phyloP scores from a whole-genome alignment of 2,329 filamentous ascomycete species.

The Monilinia aucupariae region DNA sequence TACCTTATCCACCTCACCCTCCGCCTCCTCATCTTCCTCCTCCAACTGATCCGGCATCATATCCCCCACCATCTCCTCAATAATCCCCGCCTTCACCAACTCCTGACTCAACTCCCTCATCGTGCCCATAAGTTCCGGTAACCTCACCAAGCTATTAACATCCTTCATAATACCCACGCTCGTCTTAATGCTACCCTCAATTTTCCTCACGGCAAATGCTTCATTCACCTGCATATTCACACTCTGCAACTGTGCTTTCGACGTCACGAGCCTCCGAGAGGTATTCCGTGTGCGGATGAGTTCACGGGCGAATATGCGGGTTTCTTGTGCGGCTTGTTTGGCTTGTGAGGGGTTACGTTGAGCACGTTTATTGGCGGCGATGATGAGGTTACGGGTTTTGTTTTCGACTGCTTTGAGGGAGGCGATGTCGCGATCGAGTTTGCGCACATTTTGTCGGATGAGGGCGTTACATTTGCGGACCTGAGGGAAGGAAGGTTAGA shows the following conservation, averaged over 20 bases:
- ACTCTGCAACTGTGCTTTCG: slow-evolving; percentile 84
- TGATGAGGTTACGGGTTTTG: slow-evolving; percentile 80
- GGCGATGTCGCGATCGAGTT: slow-evolving; percentile 87
- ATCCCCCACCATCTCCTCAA: slow-evolving; percentile 95
- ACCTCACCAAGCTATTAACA: slow-evolving; percentile 75
- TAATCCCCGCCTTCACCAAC: slow-evolving; percentile 89
- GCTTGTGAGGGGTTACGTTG: slow-evolving; percentile 74
- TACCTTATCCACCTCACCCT: slow-evolving; percentile 87
- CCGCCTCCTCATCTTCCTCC: slow-evolving; percentile 68
- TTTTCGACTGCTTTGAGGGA: slow-evolving; percentile 71
- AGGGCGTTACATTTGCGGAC: slow-evolving; percentile 92
- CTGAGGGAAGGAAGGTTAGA: slow-evolving; percentile 43
- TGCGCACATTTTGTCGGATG: slow-evolving; percentile 83
- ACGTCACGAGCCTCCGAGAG: slow-evolving; percentile 67
- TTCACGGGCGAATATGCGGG: slow-evolving; percentile 82
- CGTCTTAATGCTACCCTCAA: slow-evolving; percentile 83
- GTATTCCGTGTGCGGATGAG: slow-evolving; percentile 78
- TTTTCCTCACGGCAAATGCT: slow-evolving; percentile 91
- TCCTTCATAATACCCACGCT: slow-evolving; percentile 95
- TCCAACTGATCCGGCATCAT: slow-evolving; percentile 70
- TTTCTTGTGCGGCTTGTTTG: slow-evolving; percentile 74
- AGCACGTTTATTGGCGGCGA: slow-evolving; percentile 74
- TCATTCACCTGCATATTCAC: slow-evolving; percentile 98
- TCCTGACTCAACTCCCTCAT: slow-evolving; percentile 86
- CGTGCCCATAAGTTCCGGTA: slow-evolving; percentile 82